These are phyloP conservation scores for Alternaria consortialis DNA, from an alignment of 2,329 filamentous ascomycete genomes.

Conservation along the genomic window DNA sequence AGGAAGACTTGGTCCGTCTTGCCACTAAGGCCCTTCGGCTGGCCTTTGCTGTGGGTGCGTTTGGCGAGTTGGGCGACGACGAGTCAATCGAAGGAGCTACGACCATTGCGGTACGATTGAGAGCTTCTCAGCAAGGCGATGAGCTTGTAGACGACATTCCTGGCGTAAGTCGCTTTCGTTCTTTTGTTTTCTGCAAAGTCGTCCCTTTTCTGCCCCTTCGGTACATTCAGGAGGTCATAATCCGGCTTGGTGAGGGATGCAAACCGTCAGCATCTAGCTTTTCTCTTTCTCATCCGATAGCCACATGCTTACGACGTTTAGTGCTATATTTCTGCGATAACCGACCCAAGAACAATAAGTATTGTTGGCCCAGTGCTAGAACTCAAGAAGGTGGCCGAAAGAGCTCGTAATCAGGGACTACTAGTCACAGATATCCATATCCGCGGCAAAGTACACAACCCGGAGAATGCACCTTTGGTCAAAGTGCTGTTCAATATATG, in stretches of 20 bases:
- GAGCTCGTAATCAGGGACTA: slow-evolving; percentile 20
- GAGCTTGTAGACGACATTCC: slow-evolving; percentile 26
- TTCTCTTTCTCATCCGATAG: background rate
- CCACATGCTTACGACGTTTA: slow-evolving; percentile 10
- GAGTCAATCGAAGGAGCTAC: slow-evolving; percentile 22
- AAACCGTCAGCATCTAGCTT: background rate
- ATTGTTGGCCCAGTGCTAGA: slow-evolving; percentile 24
- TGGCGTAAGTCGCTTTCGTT: slow-evolving; percentile 20
- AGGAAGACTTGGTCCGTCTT: slow-evolving; percentile 22
- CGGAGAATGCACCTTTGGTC: slow-evolving; percentile 29
- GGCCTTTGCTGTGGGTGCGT: slow-evolving; percentile 21
- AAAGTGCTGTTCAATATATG: slow-evolving; percentile 21
- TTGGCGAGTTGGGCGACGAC: slow-evolving; percentile 27
- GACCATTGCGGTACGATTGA: slow-evolving; percentile 30
- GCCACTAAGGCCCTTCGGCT: slow-evolving; percentile 21
- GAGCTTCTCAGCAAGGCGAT: slow-evolving; percentile 21
- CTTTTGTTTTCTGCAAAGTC: background rate
- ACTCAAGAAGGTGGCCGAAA: slow-evolving; percentile 20
- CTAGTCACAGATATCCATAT: slow-evolving; percentile 27
- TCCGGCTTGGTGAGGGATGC: background rate
- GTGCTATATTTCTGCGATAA: slow-evolving; percentile 33
- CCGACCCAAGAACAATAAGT: slow-evolving; percentile 35
- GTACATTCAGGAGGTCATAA: background rate
- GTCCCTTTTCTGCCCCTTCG: background rate
- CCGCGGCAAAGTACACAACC: slow-evolving; percentile 34